A percentile compares a stretch with the other conserved stretches of the same genome.
Conservation (phyloP, 2,329 filamentous ascomycete species). For the Sarocladium kiliense region DNA sequence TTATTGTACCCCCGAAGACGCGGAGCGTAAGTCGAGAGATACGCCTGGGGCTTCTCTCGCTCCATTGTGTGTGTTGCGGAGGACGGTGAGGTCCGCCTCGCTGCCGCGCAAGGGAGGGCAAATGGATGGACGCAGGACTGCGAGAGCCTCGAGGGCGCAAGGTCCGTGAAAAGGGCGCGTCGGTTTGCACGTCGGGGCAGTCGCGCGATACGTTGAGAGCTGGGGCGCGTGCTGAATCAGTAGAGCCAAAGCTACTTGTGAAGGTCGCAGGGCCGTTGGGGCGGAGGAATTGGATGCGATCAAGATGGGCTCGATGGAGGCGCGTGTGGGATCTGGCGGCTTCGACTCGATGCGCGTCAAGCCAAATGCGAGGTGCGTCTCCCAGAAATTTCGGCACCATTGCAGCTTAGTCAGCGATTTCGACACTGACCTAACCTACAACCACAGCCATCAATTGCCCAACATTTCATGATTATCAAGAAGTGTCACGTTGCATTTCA, state of each 20-base stretch:
- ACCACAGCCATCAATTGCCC: too few relatives aligned
- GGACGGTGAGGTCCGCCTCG: constrained; percentile 23
- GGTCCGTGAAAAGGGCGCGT: constrained; percentile 3
- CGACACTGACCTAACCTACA: not conserved
- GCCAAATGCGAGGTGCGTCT: constrained; percentile 3
- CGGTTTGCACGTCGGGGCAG: not conserved
- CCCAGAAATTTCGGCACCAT: constrained; percentile 8
- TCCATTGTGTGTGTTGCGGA: constrained; percentile 36
- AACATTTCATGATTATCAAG: too few relatives aligned
- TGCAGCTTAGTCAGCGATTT: not conserved
- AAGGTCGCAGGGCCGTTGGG: not conserved
- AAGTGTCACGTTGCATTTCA: too few relatives aligned
- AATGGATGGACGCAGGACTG: not conserved
- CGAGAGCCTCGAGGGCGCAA: not conserved
- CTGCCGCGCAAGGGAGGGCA: constrained; percentile 18
- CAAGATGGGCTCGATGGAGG: not conserved
- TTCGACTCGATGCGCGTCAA: constrained; percentile 9
- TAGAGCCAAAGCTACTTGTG: not conserved
- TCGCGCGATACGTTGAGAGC: not conserved
- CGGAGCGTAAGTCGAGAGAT: constrained; percentile 86
- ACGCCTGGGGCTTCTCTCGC: constrained; percentile 66
- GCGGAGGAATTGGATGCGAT: constrained; percentile 7
- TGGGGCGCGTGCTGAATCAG: not conserved
- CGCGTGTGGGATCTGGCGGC: constrained; percentile 6
- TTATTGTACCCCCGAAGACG: constrained; percentile 88